Base-by-base conservation (phyloP, 1,284 basidiomycete genomes). In the Apiotrichum domesticum region DNA sequence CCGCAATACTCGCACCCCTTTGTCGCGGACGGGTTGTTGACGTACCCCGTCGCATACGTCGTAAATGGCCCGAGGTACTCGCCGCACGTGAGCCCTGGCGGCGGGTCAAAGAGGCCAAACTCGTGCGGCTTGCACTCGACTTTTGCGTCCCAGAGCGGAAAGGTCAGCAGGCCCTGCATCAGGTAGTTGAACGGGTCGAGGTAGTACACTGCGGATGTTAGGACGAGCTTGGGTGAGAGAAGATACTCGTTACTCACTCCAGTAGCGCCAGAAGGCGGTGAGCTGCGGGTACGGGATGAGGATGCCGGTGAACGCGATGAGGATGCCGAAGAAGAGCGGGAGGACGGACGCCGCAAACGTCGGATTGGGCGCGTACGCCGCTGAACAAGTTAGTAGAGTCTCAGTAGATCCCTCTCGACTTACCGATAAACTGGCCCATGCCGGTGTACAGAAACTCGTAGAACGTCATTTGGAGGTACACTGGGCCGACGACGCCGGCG, bases 381-480 rank as follows among this genome's bases (percentile, higher is more conserved):
- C 66, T 57, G 37, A 8, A 39, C 37, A 39, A 21, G 37, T 21
- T 21, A 21, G 21, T 21, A 21, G 21, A 21, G 21, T 21, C 21
- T 21, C 21, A 21, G 21, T 21, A 21, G 21, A 21, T 21, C 21
- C 21, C 21, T 39, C 2, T 35, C 10, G 45, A 41, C 59, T 54
- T 56, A 37, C 61, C 37, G 37, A 39, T 39, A 13, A 39, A 39
- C 37, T 39, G 37, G 13, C 37, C 37, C 37, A 39, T 39, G 13
- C 37, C 37, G 37, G 37, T 39, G 37, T 39, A 39, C 8, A 75
- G 61, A 63, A 74, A 68, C 62, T 75, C 72, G 68, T 74, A 75
- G 3, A 75, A 55, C 2, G 69, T 66, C 66, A 75, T 70, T 52
- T 72, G 67, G 40, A 74, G 65, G 63, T 70, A 75, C 14, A 73